Percentiles rank a stretch among this genome's conserved stretches.
Conservation (phyloP, 2,329 filamentous ascomycete species). For the Pseudovirgaria hyperparasitica region DNA sequence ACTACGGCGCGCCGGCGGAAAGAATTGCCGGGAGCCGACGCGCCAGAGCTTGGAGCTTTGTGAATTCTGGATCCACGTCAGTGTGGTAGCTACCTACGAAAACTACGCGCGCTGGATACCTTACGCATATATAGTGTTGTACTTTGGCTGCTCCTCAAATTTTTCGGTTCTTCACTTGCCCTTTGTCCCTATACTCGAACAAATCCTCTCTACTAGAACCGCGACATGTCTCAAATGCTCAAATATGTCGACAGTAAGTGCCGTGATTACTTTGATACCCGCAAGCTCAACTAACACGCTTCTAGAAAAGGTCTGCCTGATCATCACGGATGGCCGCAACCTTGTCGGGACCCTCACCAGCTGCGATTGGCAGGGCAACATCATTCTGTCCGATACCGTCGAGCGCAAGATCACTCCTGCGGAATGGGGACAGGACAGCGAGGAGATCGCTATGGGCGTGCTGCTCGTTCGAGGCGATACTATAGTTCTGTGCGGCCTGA, state of each 20-base stretch:
- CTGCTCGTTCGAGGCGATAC: conserved; percentile 93
- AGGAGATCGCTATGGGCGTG: conserved; percentile 70
- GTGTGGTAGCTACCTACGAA: too few species aligned
- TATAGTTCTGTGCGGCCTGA: conserved; percentile 76
- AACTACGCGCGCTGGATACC: too few species aligned
- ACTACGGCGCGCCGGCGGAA: too few species aligned
- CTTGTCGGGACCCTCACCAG: conserved; percentile 63
- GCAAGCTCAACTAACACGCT: conserved; percentile 21
- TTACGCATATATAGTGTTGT: too few species aligned
- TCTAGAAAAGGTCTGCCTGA: conserved; percentile 77
- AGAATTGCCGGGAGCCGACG: too few species aligned
- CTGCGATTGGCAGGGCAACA: conserved; percentile 84
- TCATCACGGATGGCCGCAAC: conserved; percentile 86
- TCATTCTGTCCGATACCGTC: conserved; percentile 70
- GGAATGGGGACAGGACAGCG: conserved; percentile 71
- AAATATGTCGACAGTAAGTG: conserved; percentile 1
- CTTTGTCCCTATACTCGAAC: not conserved
- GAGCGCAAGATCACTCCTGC: conserved; percentile 82
- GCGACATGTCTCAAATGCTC: too few species aligned
- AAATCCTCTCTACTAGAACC: too few species aligned
- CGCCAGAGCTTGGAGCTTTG: too few species aligned
- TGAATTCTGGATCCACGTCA: too few species aligned
- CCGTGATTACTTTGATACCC: not conserved
- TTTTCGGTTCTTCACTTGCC: too few species aligned
- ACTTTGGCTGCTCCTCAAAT: too few species aligned